Base-by-base conservation (phyloP, 2,329 filamentous ascomycete species). In the Chaetoscypha palmicola region DNA sequence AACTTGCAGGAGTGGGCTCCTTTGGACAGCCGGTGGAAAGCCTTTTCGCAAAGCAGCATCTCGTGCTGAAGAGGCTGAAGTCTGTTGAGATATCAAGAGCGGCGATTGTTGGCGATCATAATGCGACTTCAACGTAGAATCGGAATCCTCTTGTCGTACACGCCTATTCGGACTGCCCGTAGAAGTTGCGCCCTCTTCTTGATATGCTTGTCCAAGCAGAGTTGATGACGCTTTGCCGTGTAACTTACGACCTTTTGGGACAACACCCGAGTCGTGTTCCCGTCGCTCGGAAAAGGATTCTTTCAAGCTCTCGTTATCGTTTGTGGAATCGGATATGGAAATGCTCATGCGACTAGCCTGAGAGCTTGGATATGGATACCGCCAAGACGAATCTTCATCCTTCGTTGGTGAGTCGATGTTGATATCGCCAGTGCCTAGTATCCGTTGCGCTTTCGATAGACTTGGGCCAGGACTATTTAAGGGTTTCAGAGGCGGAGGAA, bases 191-290 rank as follows among this genome's bases (percentile, higher is more conserved):
- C 59, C 55, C 23, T 65, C 63, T n/a, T 64, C 65, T n/a, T 44
- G 45, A 47, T 54, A 67, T 8, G 60, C 56, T 14, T 67, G 60
- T 17, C 68, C 66, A 9, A 72, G 53, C 31, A 70, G 49, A 14
- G 69, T 68, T 8, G 69, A 72, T 1, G 69, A 72, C 38, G 68
- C 64, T 47, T 67, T 65, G 28, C 64, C 63, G n/a, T 60, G 60
- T 23, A 69, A 53, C 41, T 59, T 54, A 19, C 57, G 60, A 9
- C 55, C 49, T 8, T 58, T 59, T 22, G 47, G 44, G 5, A 55
- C 49, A 5, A 55, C 48, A 20, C 46, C 55, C 2, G 51, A 55
- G 36, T 60, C 58, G n/a, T 41, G 36, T 33, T 57, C 57, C 52
- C 53, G 54, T 40, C 50, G 47, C 14, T 53, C 52, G 20, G 38